phyloP scores from a whole-genome alignment of 2,329 filamentous ascomycete species.

The Septoria petroselini region DNA sequence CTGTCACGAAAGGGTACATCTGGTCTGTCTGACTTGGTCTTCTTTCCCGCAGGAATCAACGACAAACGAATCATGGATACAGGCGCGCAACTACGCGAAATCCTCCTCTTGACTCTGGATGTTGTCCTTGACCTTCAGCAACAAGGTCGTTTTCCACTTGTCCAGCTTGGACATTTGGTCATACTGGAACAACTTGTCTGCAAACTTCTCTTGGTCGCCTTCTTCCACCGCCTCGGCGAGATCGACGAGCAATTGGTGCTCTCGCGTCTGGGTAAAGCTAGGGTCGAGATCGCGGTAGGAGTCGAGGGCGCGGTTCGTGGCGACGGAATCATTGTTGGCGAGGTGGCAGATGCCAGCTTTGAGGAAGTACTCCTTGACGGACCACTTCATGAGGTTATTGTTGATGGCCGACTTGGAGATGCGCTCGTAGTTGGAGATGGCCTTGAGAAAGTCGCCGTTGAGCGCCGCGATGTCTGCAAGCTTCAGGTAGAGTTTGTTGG shows the following conservation, averaged over 20 bases:
- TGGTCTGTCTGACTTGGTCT: background rate
- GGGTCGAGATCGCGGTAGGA: constrained; percentile 77
- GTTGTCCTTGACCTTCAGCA: constrained; percentile 76
- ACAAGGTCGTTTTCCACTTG: constrained; percentile 90
- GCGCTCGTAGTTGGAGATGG: constrained; percentile 78
- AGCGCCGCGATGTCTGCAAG: constrained; percentile 82
- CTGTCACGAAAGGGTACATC: background rate
- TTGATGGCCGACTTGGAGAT: constrained; percentile 72
- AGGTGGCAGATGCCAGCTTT: constrained; percentile 92
- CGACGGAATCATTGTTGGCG: constrained; percentile 71
- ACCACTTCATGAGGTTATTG: constrained; percentile 92
- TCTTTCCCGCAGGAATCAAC: background rate
- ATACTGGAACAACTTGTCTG: constrained; percentile 82
- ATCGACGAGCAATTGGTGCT: constrained; percentile 77
- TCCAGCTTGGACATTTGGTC: constrained; percentile 92
- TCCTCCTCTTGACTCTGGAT: constrained; percentile 72
- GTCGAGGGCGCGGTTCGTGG: constrained; percentile 73
- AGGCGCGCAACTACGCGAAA: constrained; percentile 52
- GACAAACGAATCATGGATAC: background rate
- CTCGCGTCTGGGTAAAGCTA: constrained; percentile 71
- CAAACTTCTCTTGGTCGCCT: constrained; percentile 76
- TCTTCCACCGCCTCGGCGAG: constrained; percentile 71
- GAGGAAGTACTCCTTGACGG: constrained; percentile 91
- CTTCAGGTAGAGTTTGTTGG: constrained; percentile 92
- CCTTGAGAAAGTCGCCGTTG: constrained; percentile 78